Conservation (phyloP, 495 filamentous ascomycete species). For the Hypoxylon cercidicola region DNA sequence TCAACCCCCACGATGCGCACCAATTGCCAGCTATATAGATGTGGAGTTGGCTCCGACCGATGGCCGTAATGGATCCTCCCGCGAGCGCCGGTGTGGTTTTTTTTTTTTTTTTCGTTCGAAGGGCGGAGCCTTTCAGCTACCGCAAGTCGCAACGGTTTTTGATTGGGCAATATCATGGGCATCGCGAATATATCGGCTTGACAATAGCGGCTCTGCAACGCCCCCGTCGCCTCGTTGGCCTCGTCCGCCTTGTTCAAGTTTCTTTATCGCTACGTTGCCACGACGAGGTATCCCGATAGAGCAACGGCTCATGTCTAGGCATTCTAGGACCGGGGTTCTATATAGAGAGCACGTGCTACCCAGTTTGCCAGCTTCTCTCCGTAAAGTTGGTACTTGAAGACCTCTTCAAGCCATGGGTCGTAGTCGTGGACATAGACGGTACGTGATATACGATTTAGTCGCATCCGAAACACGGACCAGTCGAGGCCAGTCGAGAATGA, state of each 20-base stretch:
- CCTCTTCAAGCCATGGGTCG: too few species aligned
- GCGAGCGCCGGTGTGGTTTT: slow-evolving; percentile 1
- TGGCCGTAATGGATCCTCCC: background rate
- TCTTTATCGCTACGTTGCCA: background rate
- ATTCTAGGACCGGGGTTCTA: too few species aligned
- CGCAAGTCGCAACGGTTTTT: background rate
- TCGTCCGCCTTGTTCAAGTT: background rate
- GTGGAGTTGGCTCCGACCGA: slow-evolving; percentile 7
- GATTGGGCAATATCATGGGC: background rate
- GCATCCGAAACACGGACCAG: too few species aligned
- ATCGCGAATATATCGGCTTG: background rate
- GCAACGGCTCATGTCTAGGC: too few species aligned
- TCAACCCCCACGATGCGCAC: background rate
- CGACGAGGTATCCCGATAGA: too few species aligned
- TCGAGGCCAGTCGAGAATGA: too few species aligned
- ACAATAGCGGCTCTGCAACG: background rate
- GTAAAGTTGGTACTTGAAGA: too few species aligned
- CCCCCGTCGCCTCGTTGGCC: background rate
- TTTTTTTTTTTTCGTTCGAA: background rate
- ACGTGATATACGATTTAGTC: too few species aligned
- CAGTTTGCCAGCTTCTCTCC: too few species aligned
- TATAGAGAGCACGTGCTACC: too few species aligned
- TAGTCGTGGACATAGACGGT: too few species aligned
- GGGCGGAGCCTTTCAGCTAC: background rate
- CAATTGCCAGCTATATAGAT: background rate